Conservation (phyloP, 495 filamentous ascomycete species). For the Xeromyces bisporus region DNA sequence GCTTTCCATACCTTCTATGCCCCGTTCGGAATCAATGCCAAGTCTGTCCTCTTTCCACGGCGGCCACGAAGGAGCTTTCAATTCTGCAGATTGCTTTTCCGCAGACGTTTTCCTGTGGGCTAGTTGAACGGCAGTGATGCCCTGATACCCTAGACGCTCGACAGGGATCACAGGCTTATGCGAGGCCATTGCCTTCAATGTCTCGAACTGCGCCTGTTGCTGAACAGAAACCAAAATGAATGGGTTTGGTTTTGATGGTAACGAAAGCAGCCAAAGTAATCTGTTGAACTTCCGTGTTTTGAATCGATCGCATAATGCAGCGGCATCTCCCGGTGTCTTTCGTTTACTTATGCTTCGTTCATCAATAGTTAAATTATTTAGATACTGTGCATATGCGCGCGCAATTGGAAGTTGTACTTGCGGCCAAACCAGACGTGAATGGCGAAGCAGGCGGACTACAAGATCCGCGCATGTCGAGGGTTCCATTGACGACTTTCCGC, state of each 20-base stretch:
- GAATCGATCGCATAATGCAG: conserved; percentile 6
- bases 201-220: conserved; percentile 45
- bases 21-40: conserved; percentile 39
- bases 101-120: conserved; percentile 42
- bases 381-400: conserved; percentile 19
- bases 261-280: conserved; percentile 37
- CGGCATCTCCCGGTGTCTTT: not conserved
- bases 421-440: conserved; percentile 41
- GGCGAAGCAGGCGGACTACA: conserved; percentile 38
- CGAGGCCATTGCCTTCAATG: conserved; percentile 44
- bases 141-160: conserved; percentile 45
- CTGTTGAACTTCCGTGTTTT: conserved; percentile 30
- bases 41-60: conserved; percentile 51
- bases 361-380: conserved; percentile 7
- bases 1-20: conserved; percentile 38
- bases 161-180: conserved; percentile 39
- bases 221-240: conserved; percentile 31
- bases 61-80: conserved; percentile 51
- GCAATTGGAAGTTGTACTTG: conserved; percentile 32
- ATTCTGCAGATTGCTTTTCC: conserved; percentile 39
- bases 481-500: conserved; percentile 9
- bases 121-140: conserved; percentile 40
- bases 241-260: conserved; percentile 30
- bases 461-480: conserved; percentile 15
- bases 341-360: conserved; percentile 1